Evolutionary conservation across 2,329 filamentous ascomycete genomes (phyloP).

Genomic region (Fusarium heterosporum): DNA sequence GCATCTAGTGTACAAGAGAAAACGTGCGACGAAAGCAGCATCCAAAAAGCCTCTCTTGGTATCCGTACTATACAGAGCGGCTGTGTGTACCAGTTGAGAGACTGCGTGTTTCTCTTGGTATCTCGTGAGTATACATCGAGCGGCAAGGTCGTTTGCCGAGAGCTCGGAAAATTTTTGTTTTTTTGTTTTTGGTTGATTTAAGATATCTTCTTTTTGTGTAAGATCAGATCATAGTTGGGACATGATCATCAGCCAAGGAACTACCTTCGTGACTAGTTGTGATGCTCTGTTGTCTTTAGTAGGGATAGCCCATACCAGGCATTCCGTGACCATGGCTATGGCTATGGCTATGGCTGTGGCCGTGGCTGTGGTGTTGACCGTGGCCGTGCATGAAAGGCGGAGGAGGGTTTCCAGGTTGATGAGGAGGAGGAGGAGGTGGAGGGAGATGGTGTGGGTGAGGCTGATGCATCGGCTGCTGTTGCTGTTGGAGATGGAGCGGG

Average conservation of each 20-base stretch:
- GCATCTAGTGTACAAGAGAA: conserved; percentile 44
- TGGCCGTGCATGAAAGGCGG: conserved; percentile 43
- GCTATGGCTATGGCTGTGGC: conserved; percentile 21
- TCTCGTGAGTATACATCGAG: conserved; percentile 33
- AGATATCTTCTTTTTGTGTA: background rate
- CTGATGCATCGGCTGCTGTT: conserved; percentile 24
- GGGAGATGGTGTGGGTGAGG: conserved; percentile 39
- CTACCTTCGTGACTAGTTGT: background rate
- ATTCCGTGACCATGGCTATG: conserved; percentile 38
- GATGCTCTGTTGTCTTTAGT: conserved; percentile 26
- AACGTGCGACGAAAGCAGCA: conserved; percentile 25
- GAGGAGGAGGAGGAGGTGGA: conserved; percentile 40
- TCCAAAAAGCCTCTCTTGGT: conserved; percentile 44
- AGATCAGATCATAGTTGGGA: background rate
- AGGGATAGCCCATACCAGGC: conserved; percentile 48
- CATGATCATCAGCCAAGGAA: background rate
- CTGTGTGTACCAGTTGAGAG: conserved; percentile 38
- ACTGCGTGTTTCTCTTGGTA: conserved; percentile 11
- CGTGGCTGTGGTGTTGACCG: conserved; percentile 31
- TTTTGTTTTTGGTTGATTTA: conserved; percentile 7
- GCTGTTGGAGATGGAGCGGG: conserved; percentile 30
- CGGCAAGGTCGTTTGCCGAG: background rate
- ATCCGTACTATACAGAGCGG: conserved; percentile 43
- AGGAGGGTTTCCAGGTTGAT: conserved; percentile 36
- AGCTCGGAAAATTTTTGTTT: conserved; percentile 11